Evolutionary conservation across 148 eudicot genomes (phyloP).

Genomic region (Polygonum aviculare): DNA sequence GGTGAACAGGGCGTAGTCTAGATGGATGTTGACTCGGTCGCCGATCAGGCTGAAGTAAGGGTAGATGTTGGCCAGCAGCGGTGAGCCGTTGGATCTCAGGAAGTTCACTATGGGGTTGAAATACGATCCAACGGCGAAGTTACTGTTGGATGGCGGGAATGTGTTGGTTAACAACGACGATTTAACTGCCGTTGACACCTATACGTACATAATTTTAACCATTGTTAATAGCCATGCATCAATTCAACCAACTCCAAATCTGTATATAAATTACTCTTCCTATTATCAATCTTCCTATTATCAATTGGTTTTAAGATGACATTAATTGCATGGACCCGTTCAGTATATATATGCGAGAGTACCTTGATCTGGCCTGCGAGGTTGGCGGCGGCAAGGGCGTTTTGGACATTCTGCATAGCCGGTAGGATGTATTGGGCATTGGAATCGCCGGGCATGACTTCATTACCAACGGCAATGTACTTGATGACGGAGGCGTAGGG

Average conservation of each 20-base stretch:
- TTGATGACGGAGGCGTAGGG: slow-evolving; percentile 12
- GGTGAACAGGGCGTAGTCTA: slow-evolving; percentile 40
- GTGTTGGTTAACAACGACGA: slow-evolving; percentile 10
- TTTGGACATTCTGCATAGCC: slow-evolving; percentile 36
- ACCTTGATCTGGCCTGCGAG: slow-evolving; percentile 16
- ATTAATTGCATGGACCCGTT: too few relatives aligned
- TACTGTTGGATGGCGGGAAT: slow-evolving; percentile 29
- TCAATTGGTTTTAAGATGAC: too few relatives aligned
- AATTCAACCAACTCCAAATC: too few relatives aligned
- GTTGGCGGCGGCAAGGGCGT: slow-evolving; percentile 23
- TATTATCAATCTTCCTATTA: too few relatives aligned
- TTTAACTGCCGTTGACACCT: slow-evolving; percentile 33
- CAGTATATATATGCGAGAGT: too few relatives aligned
- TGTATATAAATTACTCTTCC: too few relatives aligned
- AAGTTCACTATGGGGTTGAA: slow-evolving; percentile 33
- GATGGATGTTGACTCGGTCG: not conserved
- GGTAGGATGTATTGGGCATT: slow-evolving; percentile 28
- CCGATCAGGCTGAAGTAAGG: slow-evolving; percentile 31
- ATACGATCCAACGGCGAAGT: slow-evolving; percentile 13
- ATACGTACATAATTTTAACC: not conserved
- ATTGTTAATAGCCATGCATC: too few relatives aligned
- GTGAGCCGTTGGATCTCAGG: slow-evolving; percentile 19
- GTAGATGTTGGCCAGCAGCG: slow-evolving; percentile 35
- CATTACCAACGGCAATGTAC: slow-evolving; percentile 28
- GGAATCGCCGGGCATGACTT: slow-evolving; percentile 30